Conservation (phyloP, 2,329 filamentous ascomycete genomes). For the Trichoderma pleuroti region DNA sequence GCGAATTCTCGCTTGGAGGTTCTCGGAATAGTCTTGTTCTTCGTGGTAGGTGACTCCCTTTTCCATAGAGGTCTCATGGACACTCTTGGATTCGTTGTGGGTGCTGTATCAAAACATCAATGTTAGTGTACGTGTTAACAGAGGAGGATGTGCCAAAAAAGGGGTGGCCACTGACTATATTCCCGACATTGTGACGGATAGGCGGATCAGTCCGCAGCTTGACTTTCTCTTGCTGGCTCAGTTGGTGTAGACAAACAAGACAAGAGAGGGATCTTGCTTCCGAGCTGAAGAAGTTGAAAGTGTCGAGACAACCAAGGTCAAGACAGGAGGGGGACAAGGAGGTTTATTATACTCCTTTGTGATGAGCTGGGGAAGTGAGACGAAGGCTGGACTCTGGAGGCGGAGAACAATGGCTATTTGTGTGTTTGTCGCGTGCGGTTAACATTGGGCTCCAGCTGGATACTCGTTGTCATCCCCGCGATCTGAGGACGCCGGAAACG, state of each 20-base stretch:
- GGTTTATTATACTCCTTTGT: conserved; percentile 10
- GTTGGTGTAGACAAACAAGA: background rate
- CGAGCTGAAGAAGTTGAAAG: background rate
- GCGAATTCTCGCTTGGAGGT: conserved; percentile 45
- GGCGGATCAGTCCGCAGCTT: background rate
- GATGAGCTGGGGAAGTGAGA: conserved; percentile 14
- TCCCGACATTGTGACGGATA: conserved; percentile 8
- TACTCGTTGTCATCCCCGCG: background rate
- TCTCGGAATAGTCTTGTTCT: conserved; percentile 36
- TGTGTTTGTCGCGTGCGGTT: conserved; percentile 11
- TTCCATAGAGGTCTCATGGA: conserved; percentile 24
- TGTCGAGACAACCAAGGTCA: conserved; percentile 15
- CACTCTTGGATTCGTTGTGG: conserved; percentile 21
- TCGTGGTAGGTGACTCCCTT: conserved; percentile 29
- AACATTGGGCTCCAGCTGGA: conserved; percentile 8
- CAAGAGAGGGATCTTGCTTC: conserved; percentile 3
- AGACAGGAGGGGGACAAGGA: conserved; percentile 18
- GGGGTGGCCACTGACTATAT: conserved; percentile 14
- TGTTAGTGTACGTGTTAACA: conserved; percentile 5
- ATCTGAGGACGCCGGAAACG: background rate
- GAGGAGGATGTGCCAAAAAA: background rate
- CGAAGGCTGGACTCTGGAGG: conserved; percentile 13
- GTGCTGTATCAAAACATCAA: conserved; percentile 2
- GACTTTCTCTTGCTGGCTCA: background rate
- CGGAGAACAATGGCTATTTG: conserved; percentile 21